Percentiles rank a stretch among this genome's conserved stretches.
Conservation (phyloP, 768 basidiomycete genomes). For the Boletus rufocinnamomeus region DNA sequence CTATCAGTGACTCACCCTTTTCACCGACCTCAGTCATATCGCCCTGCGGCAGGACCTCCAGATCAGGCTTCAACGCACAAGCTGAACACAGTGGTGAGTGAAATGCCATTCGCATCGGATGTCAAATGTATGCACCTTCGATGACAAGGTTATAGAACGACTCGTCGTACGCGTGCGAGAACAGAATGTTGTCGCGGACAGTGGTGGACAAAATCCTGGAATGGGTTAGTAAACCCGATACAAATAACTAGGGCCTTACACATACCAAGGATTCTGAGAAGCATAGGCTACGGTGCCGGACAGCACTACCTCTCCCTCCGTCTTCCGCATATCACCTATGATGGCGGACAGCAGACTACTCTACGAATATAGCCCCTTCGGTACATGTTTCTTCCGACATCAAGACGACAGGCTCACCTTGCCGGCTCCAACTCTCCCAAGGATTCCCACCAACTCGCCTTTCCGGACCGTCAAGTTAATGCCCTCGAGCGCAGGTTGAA, state of each 20-base stretch:
- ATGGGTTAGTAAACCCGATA: neutral
- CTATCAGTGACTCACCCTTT: slow-evolving; percentile 52
- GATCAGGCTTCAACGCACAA: slow-evolving; percentile 82
- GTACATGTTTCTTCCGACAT: neutral
- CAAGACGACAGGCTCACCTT: slow-evolving; percentile 52
- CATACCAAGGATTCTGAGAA: slow-evolving; percentile 83
- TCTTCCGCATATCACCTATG: slow-evolving; percentile 82
- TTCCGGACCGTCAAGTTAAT: slow-evolving; percentile 75
- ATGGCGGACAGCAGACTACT: slow-evolving; percentile 77
- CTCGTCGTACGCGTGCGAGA: slow-evolving; percentile 87
- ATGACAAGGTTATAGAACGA: slow-evolving; percentile 80
- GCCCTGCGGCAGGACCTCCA: slow-evolving; percentile 76
- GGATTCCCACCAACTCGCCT: slow-evolving; percentile 81
- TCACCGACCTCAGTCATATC: slow-evolving; percentile 87
- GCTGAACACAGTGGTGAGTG: slow-evolving; percentile 41
- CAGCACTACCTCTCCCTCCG: slow-evolving; percentile 70
- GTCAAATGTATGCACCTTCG: slow-evolving; percentile 51
- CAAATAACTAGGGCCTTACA: neutral
- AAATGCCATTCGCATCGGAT: neutral
- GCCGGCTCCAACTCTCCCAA: slow-evolving; percentile 90
- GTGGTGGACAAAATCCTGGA: slow-evolving; percentile 81
- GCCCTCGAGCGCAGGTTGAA: slow-evolving; percentile 68
- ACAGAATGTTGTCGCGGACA: slow-evolving; percentile 88
- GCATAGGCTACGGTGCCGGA: slow-evolving; percentile 80
- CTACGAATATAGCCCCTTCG: slow-evolving; percentile 34